Evolutionary conservation across 2,329 filamentous ascomycete genomes (phyloP), one percentile per base, ranked within the genome.

Genomic region (Scorias spongiosa): DNA sequence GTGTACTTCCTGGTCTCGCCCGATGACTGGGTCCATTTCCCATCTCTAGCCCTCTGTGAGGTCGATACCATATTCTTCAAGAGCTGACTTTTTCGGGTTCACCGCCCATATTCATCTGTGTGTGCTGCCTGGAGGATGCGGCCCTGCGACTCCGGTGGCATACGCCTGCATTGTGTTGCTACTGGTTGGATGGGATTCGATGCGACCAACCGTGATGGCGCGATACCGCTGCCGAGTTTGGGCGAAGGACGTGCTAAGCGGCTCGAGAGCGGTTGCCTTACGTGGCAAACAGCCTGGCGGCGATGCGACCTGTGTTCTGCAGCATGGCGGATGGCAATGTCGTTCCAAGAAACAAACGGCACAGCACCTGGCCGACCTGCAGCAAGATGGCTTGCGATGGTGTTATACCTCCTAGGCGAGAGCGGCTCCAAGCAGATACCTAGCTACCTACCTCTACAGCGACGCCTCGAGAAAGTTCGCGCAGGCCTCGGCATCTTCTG

Each of bases 21-120:
- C 91, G 57, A 98, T 96, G 11, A 96, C 89, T 0, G 91, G 91
- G 57, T 98, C 91, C 2, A 72, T 59, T 94, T 95, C 36, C 91
- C 91, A 41, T 83, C 81, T 60, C 75, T 84, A 15, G 91, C 91
- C 55, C 76, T 77, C 10, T 78, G 83, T 96, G 43, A 98, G 70
- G 60, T 98, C 89, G 48, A 95, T 72, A 46, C 91, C 91, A 57
- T 80, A 98, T 62, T 93, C 77, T 62, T 96, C 89, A 42, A 96
- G 67, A 1, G 91, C 88, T 2, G 88, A 71, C 64, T 95, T 94
- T n/a, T 63, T 95, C 74, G 5, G 68, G 67, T 52, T 77, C 82
- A 45, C 75, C 78, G 44, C 85, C 76, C 60, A 96, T 66, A 59
- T 96, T 80, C 88, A 96, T 96, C 51, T 83, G 65, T 95, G 86